Conservation (phyloP, 2,329 filamentous ascomycete genomes). For the Didymella keratinophila region DNA sequence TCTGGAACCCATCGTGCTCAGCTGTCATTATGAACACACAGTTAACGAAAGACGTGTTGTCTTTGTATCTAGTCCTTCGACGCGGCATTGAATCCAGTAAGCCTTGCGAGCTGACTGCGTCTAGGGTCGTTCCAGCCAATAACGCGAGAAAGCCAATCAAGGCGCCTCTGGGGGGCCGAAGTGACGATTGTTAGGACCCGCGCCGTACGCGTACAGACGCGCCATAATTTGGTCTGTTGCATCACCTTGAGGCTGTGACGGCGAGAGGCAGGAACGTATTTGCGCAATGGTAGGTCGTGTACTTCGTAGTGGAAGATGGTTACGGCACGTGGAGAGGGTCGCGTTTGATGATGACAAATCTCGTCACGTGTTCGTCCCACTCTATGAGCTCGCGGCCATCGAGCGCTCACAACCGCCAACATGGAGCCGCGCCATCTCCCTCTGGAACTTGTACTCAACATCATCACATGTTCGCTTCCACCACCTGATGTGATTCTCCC, state of each 20-base stretch:
- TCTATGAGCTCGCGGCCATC: neutral
- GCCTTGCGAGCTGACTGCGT: neutral
- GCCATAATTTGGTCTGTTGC: neutral
- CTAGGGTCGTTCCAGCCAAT: neutral
- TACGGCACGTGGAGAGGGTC: no score
- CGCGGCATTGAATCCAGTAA: neutral
- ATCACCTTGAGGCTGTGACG: neutral
- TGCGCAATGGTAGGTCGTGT: no score
- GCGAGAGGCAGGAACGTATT: neutral
- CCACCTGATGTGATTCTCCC: constrained; percentile 40
- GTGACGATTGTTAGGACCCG: neutral
- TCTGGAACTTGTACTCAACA: constrained; percentile 39
- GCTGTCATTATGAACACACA: neutral
- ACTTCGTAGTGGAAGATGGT: neutral
- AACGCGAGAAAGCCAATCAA: neutral
- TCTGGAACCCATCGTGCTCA: neutral
- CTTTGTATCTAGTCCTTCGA: neutral
- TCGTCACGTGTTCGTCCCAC: neutral
- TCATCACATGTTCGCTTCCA: constrained; percentile 36
- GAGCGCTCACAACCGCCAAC: neutral
- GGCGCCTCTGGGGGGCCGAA: neutral
- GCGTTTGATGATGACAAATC: neutral
- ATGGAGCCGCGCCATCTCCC: constrained; percentile 29
- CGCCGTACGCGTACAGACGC: neutral
- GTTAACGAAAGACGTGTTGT: neutral